These are phyloP conservation scores for Starmerella bacillaris DNA, from an alignment of 805 yeast genomes.

Conservation along the genomic window DNA sequence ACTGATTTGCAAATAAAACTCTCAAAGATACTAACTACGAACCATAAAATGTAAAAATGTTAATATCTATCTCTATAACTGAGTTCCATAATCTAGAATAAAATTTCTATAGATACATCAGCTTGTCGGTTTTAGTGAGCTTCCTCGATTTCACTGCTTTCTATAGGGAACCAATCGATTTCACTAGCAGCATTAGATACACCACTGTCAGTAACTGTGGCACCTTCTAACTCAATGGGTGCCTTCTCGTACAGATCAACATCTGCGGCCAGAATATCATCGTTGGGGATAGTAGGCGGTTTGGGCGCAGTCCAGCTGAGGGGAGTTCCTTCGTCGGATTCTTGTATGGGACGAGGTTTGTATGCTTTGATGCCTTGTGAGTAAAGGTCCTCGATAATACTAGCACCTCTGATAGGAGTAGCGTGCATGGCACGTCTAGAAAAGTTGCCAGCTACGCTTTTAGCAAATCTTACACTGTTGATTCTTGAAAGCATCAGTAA, in stretches of 20 bases:
- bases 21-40: too few species aligned
- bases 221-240: conserved; percentile 26
- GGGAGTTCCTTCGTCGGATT: conserved; percentile 62
- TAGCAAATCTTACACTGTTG: too few species aligned
- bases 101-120: neutral
- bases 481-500: too few species aligned
- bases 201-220: conserved; percentile 13
- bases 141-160: conserved; percentile 21
- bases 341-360: conserved; percentile 62
- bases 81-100: neutral
- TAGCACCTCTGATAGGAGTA: conserved; percentile 20
- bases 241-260: conserved; percentile 30
- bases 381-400: conserved; percentile 71
- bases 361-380: conserved; percentile 71
- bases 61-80: too few species aligned
- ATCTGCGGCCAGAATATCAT: conserved; percentile 53
- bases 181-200: conserved; percentile 14
- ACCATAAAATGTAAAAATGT: too few species aligned
- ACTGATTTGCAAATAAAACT: too few species aligned
- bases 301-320: conserved; percentile 69
- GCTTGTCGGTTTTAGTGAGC: conserved; percentile 19
- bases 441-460: conserved; percentile 4
- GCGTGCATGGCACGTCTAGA: conserved; percentile 17
- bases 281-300: conserved; percentile 62
- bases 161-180: conserved; percentile 30